These are phyloP conservation scores for Jamesozyma lodderae DNA, from an alignment of 805 yeast genomes.

Conservation along the genomic window DNA sequence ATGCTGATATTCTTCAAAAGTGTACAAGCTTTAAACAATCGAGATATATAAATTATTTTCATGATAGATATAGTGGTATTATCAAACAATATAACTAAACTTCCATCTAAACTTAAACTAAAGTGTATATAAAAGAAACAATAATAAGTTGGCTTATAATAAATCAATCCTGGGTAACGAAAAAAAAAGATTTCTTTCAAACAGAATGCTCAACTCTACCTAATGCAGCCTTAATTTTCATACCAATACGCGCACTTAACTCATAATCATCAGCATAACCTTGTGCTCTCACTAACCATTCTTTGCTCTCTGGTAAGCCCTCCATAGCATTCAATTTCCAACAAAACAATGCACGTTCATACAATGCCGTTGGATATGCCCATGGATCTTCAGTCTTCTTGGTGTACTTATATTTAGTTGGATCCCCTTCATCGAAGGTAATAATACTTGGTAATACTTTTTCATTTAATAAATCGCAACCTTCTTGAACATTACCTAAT, in stretches of 20 bases:
- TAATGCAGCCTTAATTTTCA: constrained; percentile 79
- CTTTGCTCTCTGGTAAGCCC: constrained; percentile 41
- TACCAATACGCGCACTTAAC: constrained; percentile 76
- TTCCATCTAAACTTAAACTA: too few relatives aligned
- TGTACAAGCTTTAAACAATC: too few relatives aligned
- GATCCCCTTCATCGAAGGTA: constrained; percentile 30
- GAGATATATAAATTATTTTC: too few relatives aligned
- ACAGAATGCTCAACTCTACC: constrained; percentile 52
- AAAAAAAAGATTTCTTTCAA: too few relatives aligned
- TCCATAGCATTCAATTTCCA: constrained; percentile 55
- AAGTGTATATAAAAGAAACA: too few relatives aligned
- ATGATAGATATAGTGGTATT: too few relatives aligned
- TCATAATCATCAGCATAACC: constrained; percentile 82
- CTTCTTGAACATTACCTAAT: constrained; percentile 53
- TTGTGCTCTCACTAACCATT: constrained; percentile 67
- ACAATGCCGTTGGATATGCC: constrained; percentile 77
- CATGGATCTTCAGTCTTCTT: constrained; percentile 65
- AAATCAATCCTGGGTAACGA: too few relatives aligned
- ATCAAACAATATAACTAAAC: too few relatives aligned
- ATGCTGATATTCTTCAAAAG: too few relatives aligned
- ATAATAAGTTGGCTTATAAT: too few relatives aligned
- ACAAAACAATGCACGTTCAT: constrained; percentile 72
- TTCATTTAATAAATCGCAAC: constrained; percentile 46
- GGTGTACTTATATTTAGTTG: constrained; percentile 37
- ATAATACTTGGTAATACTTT: constrained; percentile 38